phyloP scores from a whole-genome alignment of 2,329 filamentous ascomycete species.

The Dryadomyces quercus-mongolicae region DNA sequence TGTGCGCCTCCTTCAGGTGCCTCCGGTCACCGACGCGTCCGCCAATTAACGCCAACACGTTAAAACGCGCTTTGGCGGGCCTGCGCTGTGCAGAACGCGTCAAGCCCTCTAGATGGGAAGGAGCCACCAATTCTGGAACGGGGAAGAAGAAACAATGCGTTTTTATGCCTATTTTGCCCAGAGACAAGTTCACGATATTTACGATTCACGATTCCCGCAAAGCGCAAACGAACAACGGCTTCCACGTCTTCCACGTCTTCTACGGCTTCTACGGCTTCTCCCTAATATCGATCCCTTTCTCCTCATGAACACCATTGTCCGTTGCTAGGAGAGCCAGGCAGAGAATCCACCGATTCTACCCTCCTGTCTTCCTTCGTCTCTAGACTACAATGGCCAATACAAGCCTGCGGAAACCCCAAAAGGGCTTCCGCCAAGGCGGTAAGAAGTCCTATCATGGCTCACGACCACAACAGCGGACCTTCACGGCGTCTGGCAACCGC shows the following conservation, averaged over 20 bases:
- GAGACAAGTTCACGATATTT: neutral
- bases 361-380: neutral
- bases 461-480: constrained; percentile 45
- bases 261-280: neutral
- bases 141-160: neutral
- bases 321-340: neutral
- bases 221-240: no score
- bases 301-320: neutral
- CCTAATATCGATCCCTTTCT: neutral
- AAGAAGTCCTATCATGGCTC: constrained; percentile 64
- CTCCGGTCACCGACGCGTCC: constrained; percentile 4
- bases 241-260: no score
- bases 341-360: neutral
- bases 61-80: constrained; percentile 8
- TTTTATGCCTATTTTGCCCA: neutral
- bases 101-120: constrained; percentile 6
- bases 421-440: constrained; percentile 52
- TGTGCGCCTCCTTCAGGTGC: neutral
- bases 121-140: neutral
- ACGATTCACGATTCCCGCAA: neutral
- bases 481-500: constrained; percentile 62
- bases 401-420: constrained; percentile 42
- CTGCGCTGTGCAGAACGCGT: constrained; percentile 6
- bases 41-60: constrained; percentile 2
- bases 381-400: constrained; percentile 42